These are phyloP conservation scores for Macrotyloma uniflorum DNA, from an alignment of 306 rosid species.

Conservation along the genomic window DNA sequence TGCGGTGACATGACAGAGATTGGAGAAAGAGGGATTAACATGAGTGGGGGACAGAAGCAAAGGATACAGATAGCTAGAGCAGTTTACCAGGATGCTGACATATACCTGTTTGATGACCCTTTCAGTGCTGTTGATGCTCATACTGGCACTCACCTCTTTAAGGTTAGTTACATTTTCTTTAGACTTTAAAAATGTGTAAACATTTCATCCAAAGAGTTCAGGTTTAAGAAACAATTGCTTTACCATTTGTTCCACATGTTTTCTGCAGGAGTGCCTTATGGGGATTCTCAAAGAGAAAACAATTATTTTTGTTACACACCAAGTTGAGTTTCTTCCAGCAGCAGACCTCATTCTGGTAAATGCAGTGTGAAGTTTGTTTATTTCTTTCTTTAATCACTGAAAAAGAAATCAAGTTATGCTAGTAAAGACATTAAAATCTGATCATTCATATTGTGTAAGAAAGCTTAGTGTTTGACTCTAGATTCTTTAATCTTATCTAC, in stretches of 20 bases:
- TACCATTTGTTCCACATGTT: slow-evolving; percentile 6
- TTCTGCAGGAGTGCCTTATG: slow-evolving; percentile 83
- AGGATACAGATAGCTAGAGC: slow-evolving; percentile 95
- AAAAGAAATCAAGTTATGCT: not conserved
- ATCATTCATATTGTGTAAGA: not conserved
- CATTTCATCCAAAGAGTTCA: slow-evolving; percentile 1
- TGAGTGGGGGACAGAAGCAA: slow-evolving; percentile 99
- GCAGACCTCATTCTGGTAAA: slow-evolving; percentile 92
- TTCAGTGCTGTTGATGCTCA: slow-evolving; percentile 99
- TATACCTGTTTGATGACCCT: slow-evolving; percentile 90
- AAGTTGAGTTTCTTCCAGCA: slow-evolving; percentile 98
- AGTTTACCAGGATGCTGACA: slow-evolving; percentile 88
- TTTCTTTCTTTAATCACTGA: not conserved
- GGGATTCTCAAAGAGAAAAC: slow-evolving; percentile 88
- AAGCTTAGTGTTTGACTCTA: not conserved
- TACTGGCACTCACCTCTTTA: slow-evolving; percentile 89
- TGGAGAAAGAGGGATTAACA: slow-evolving; percentile 96
- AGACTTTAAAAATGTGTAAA: not conserved
- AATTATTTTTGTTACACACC: slow-evolving; percentile 84
- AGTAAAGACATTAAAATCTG: not conserved
- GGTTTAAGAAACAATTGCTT: slow-evolving; percentile 9
- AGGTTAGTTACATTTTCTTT: slow-evolving; percentile 59
- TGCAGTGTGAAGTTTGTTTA: slow-evolving; percentile 10
- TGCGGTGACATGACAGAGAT: slow-evolving; percentile 87
- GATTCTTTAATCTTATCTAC: not conserved